Evolutionary conservation across 2,329 filamentous ascomycete genomes (phyloP).

Genomic region (Hymenoscyphus salicellus): DNA sequence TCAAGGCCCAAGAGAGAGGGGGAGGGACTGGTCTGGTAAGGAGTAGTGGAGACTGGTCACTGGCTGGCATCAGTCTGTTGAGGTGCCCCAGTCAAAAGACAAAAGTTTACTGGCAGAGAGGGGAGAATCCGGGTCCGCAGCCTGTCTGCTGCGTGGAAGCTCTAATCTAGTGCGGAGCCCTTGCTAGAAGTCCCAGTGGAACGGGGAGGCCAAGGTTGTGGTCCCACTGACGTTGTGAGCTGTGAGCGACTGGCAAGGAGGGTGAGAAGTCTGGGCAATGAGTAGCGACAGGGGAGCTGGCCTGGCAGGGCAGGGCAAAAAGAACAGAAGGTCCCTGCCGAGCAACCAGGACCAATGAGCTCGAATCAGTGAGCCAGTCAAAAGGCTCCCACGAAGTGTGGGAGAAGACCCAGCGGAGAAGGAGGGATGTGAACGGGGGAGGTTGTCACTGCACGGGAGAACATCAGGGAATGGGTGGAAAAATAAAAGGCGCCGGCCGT

Average conservation of each 20-base stretch:
- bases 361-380: neutral
- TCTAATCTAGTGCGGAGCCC: neutral
- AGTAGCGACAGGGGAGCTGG: neutral
- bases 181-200: neutral
- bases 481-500: neutral
- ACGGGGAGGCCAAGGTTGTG: neutral
- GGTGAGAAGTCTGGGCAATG: neutral
- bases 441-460: neutral
- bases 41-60: neutral
- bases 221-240: neutral
- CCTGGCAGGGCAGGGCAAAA: neutral
- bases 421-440: neutral
- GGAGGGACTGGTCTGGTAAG: neutral
- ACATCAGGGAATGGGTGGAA: neutral
- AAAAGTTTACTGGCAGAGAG: neutral
- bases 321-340: neutral
- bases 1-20: neutral
- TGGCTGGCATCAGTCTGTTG: neutral
- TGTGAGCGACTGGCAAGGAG: conserved; percentile 2
- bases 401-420: neutral
- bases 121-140: neutral
- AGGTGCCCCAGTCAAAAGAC: neutral
- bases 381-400: conserved; percentile 1
- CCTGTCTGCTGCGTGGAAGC: conserved; percentile 2
- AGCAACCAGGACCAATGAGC: neutral